Base-by-base conservation (phyloP, 495 filamentous ascomycete species). In the Aspergillus nidulans region DNA sequence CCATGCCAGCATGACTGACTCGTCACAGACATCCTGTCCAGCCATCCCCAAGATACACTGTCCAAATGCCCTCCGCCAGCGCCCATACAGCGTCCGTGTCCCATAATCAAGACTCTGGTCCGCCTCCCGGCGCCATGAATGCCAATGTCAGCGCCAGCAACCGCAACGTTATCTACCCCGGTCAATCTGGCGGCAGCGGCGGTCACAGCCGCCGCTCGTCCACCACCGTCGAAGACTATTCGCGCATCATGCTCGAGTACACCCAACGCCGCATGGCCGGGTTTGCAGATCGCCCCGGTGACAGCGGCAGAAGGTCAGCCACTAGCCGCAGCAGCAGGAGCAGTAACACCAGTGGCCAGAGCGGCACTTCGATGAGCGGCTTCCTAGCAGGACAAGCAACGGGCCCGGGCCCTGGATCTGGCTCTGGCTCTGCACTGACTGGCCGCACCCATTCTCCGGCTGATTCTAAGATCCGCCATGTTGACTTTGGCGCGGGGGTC, bases 201-300 rank as follows among this genome's bases (percentile, higher is more conserved):
- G 2, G 2, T 12, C 30, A 34, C 72, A 2, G 8, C 9, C 30
- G 30, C 30, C 30, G 30, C 30, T 34, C 30, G 3, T 34, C 30
- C 10, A 6, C 30, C 30, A 34, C 72, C 3, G 53, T 77, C 6
- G 75, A 74, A 53, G 75, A 75, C 56, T 77, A 77, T 51, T 74
- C 72, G 60, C 70, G 72, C 4, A 66, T 69, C 40, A 76, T 77
- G 75, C 63, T 77, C 47, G 59, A 73, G 32, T 73, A 77, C 43
- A 77, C 75, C 7, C 73, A 76, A 36, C 70, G 65, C 20, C 75
- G 75, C 43, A 76, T 77, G 65, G 66, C 66, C 0, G 50, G 63
- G 2, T 77, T 76, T 45, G 64, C 69, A 39, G 68, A 73, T 40
- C 26, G 52, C 30, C 30, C 30, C 9, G 30, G 30, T 12, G 60